phyloP scores from a whole-genome alignment of 192 early-diverging fungal genomes.

The Chytriomyces sp. region DNA sequence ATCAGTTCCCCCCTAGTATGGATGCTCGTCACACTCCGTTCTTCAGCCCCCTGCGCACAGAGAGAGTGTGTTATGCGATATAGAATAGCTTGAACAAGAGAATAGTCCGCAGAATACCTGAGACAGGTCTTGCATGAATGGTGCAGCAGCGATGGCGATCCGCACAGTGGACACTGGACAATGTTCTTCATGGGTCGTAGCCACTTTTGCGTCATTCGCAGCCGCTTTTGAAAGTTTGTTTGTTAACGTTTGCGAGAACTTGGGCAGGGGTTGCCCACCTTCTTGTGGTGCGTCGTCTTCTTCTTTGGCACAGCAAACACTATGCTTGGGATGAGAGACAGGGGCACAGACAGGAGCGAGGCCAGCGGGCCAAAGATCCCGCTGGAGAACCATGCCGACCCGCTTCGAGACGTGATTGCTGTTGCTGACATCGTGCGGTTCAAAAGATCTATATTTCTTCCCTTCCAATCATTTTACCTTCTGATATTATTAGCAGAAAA shows the following conservation, averaged over 20 bases:
- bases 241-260: neutral
- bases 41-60: neutral
- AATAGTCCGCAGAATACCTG: neutral
- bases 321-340: constrained; percentile 54
- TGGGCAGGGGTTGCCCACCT: constrained; percentile 48
- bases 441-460: no score
- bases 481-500: no score
- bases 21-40: neutral
- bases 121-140: constrained; percentile 67
- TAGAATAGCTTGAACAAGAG: neutral
- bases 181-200: constrained; percentile 47
- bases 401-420: no score
- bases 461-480: no score
- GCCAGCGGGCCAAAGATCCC: constrained; percentile 6
- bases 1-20: neutral
- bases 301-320: constrained; percentile 89
- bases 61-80: neutral
- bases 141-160: constrained; percentile 68
- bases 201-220: constrained; percentile 49
- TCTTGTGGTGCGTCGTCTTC: constrained; percentile 89
- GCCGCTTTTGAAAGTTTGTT: constrained; percentile 31
- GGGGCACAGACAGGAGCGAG: constrained; percentile 10
- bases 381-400: neutral
- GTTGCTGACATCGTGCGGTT: no score
- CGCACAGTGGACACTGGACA: constrained; percentile 74